phyloP scores from a whole-genome alignment of 257 asterid species.

The Lithospermum erythrorhizon region DNA sequence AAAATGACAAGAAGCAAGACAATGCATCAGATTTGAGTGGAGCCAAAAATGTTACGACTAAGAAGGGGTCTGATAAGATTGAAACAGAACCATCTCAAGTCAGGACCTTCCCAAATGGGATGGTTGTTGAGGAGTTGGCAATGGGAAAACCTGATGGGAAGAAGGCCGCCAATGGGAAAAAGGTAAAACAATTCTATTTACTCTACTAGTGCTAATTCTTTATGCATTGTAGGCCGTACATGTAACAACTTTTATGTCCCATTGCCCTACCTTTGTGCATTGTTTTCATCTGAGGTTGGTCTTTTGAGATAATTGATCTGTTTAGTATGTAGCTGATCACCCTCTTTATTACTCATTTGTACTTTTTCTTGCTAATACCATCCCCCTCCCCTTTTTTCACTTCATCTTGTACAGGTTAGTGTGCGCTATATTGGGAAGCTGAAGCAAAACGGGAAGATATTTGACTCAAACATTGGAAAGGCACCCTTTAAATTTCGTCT shows the following conservation, averaged over 20 bases:
- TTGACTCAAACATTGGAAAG: constrained; percentile 67
- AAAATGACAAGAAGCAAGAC: constrained; percentile 43
- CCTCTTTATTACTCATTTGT: background rate
- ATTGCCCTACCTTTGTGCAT: background rate
- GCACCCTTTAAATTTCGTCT: constrained; percentile 82
- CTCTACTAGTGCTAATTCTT: too few relatives aligned
- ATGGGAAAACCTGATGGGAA: constrained; percentile 94
- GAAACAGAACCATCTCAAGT: constrained; percentile 45
- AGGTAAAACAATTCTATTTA: constrained; percentile 29
- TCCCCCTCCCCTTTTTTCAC: background rate
- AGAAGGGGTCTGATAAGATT: constrained; percentile 22
- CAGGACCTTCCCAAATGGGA: constrained; percentile 75
- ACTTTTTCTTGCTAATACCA: background rate
- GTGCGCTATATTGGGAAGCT: constrained; percentile 76
- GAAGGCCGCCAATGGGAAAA: constrained; percentile 73
- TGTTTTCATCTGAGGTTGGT: background rate
- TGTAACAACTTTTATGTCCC: background rate
- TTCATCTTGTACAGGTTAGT: constrained; percentile 37
- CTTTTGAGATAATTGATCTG: too few relatives aligned
- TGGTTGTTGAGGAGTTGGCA: constrained; percentile 64
- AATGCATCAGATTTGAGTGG: constrained; percentile 18
- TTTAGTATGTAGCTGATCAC: background rate
- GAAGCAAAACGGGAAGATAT: constrained; percentile 57
- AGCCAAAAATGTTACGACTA: constrained; percentile 23
- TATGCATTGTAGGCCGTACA: too few relatives aligned